These are phyloP conservation scores for Gillenia trifoliata DNA, from an alignment of 306 rosid species.

Conservation along the genomic window DNA sequence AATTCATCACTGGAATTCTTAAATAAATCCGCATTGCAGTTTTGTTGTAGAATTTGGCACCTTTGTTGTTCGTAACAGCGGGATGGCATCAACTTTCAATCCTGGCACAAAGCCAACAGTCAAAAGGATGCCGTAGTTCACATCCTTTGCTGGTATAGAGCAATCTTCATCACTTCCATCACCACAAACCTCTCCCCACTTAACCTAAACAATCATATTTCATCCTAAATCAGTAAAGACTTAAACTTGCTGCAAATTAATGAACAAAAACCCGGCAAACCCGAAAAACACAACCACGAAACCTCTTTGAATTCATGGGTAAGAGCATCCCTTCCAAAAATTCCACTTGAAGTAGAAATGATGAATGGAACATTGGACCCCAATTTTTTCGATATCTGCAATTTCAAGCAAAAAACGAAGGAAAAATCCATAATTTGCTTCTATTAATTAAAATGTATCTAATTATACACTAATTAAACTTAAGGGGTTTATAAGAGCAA, in stretches of 20 bases:
- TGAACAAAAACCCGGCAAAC: neutral
- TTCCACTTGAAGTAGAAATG: slow-evolving; percentile 47
- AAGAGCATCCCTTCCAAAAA: slow-evolving; percentile 57
- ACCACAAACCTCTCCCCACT: slow-evolving; percentile 26
- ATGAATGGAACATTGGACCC: slow-evolving; percentile 48
- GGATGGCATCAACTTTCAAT: slow-evolving; percentile 58
- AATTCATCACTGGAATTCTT: neutral
- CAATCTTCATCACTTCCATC: slow-evolving; percentile 20
- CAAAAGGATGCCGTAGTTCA: slow-evolving; percentile 54
- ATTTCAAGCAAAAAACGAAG: neutral
- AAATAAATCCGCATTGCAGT: neutral
- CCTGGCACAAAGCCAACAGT: slow-evolving; percentile 71
- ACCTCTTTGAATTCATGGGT: slow-evolving; percentile 68
- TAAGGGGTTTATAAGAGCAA: neutral
- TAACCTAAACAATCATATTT: slow-evolving; percentile 27
- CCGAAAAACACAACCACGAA: neutral
- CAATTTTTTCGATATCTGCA: slow-evolving; percentile 39
- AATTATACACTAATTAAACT: neutral
- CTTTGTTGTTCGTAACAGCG: slow-evolving; percentile 30
- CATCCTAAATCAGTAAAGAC: neutral
- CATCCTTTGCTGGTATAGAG: slow-evolving; percentile 1
- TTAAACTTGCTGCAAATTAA: neutral
- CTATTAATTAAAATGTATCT: neutral
- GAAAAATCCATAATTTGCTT: neutral
- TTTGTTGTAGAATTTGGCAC: slow-evolving; percentile 20